Percentiles rank a stretch among this genome's conserved stretches.
Evolutionary conservation across 2,329 filamentous ascomycete species (phyloP).

Genomic region (Aspergillus sp.): DNA sequence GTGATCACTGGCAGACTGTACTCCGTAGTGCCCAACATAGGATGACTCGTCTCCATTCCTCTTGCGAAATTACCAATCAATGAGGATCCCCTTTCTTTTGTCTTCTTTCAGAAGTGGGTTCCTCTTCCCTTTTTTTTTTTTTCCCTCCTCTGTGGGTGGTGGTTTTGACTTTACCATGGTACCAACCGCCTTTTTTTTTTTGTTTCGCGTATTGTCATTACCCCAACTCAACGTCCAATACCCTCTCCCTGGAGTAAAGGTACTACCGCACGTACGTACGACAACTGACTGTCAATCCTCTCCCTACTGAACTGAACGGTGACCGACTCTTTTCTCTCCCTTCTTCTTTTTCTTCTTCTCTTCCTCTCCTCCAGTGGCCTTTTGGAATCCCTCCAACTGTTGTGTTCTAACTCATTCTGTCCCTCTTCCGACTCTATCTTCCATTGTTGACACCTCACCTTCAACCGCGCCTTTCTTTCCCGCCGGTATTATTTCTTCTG

Average conservation of each 20-base stretch:
- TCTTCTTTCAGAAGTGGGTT: background rate
- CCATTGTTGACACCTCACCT: background rate
- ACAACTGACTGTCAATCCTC: too few species aligned
- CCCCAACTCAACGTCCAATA: too few species aligned
- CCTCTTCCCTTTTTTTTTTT: conserved; percentile 3
- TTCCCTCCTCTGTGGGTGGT: too few species aligned
- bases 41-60: background rate
- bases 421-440: background rate
- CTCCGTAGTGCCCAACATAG: background rate
- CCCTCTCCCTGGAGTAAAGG: too few species aligned
- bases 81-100: background rate
- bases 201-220: background rate
- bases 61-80: background rate
- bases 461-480: conserved; percentile 3
- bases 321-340: background rate
- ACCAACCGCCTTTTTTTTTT: background rate
- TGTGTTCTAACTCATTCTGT: background rate
- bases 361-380: background rate
- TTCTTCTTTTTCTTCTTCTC: background rate
- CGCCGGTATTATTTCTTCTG: conserved; percentile 2
- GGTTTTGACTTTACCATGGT: background rate
- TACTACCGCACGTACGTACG: too few species aligned
- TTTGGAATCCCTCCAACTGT: background rate
- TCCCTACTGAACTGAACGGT: background rate
- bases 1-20: background rate